Percentiles rank a stretch among this genome's conserved stretches.
Evolutionary conservation across 768 basidiomycete species (phyloP).

Genomic region (Lentinus brumalis): DNA sequence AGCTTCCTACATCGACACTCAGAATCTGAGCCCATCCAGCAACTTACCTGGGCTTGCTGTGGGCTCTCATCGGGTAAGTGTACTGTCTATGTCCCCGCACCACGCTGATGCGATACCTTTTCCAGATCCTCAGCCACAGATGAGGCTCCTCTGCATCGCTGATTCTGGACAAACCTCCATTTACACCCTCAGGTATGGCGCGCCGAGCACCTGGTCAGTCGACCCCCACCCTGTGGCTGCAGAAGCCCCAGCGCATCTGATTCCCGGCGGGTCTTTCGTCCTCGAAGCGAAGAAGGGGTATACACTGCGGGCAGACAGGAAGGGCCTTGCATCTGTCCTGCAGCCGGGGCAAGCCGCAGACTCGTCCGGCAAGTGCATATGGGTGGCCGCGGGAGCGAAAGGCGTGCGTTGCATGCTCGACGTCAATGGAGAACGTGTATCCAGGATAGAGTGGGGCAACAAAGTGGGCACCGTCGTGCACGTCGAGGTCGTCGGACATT

Average conservation of each 20-base stretch:
- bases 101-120: slow-evolving; percentile 1
- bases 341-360: slow-evolving; percentile 20
- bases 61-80: slow-evolving; percentile 53
- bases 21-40: slow-evolving; percentile 47
- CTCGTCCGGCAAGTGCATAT: slow-evolving; percentile 31
- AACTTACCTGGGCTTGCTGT: slow-evolving; percentile 69
- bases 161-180: slow-evolving; percentile 61
- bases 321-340: slow-evolving; percentile 42
- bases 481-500: slow-evolving; percentile 59
- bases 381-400: slow-evolving; percentile 58
- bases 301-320: slow-evolving; percentile 44
- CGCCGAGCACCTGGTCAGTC: slow-evolving; percentile 38
- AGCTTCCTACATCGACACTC: slow-evolving; percentile 36
- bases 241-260: slow-evolving; percentile 43
- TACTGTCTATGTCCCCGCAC: neutral
- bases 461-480: slow-evolving; percentile 52
- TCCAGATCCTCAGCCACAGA: slow-evolving; percentile 44
- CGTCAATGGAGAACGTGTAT: slow-evolving; percentile 66
- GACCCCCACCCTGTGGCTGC: slow-evolving; percentile 35
- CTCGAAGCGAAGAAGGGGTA: slow-evolving; percentile 56
- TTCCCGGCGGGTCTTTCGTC: slow-evolving; percentile 50
- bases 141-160: slow-evolving; percentile 65
- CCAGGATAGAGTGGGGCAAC: slow-evolving; percentile 63
- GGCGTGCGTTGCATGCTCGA: slow-evolving; percentile 58
- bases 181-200: slow-evolving; percentile 49